Base-by-base conservation (phyloP, 345 rosid species). In the Gossypium sturtianum region DNA sequence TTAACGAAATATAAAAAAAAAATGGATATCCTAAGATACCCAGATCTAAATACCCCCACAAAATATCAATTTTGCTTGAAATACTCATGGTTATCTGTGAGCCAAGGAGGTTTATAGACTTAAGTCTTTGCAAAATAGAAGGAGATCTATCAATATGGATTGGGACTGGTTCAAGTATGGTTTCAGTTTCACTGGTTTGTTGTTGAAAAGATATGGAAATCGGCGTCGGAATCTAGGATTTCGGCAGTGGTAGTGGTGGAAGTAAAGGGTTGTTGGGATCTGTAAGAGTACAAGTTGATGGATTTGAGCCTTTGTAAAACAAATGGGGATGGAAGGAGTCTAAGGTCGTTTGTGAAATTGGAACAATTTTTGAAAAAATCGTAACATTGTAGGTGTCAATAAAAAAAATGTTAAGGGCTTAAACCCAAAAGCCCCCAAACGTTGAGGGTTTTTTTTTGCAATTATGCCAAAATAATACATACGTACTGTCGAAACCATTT, bases 241-340 rank as follows among this genome's bases (percentile, higher is more conserved):
- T 67, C 3, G 6, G 1, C 38, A 29, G 1, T 29, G 6, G 38
- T 77, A 52, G 58, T 54, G 11, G 87, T 79, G 59, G 34, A 57
- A 13, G 85, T 74, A 71, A 77, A 29, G 63, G 89, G 84, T 74
- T 80, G 82, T 5, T 70, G 82, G 52, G 87, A 85, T 84, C 84
- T 82, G 64, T 58, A 66, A 49, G 20, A 22, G 80, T 81, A 73
- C 69, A 87, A 80, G 81, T 81, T 87, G 20, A 91, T 81, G 53
- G 95, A 90, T 75, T 85, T 91, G 58, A 91, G 86, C 59, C 89
- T 87, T 43, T 90, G 89, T 51, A 93, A 75, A 41, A 89, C 34
- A 27, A 97, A 90, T 3, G 96, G 93, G 82, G 97, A 87, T 74
- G 91, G 82, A 70, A 41, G 75, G 76, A 87, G 79, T 52, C 79